Conservation (phyloP, 2,329 filamentous ascomycete species). For the Stachybotrys chartarum region DNA sequence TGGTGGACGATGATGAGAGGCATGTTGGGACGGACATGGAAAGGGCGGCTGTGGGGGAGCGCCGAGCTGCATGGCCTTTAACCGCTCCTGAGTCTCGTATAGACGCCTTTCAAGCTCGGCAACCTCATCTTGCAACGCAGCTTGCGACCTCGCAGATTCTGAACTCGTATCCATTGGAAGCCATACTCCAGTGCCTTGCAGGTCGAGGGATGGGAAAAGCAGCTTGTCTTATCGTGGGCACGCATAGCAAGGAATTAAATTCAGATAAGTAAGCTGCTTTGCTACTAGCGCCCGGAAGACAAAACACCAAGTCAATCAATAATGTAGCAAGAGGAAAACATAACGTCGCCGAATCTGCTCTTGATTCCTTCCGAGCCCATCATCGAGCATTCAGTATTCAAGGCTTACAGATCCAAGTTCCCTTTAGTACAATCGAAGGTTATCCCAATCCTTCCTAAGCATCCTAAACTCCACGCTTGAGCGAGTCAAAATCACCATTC, state of each 20-base stretch:
- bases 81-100: slow-evolving; percentile 33
- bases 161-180: slow-evolving; percentile 16
- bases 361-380: too few species aligned
- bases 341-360: too few species aligned
- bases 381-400: not conserved
- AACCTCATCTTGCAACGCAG: slow-evolving; percentile 46
- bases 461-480: slow-evolving; percentile 13
- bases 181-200: slow-evolving; percentile 2
- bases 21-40: slow-evolving; percentile 8
- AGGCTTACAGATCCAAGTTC: not conserved
- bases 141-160: slow-evolving; percentile 11
- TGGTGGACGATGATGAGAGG: not conserved
- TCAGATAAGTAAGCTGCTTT: not conserved
- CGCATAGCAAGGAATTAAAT: not conserved
- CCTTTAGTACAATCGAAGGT: not conserved
- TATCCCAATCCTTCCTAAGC: not conserved
- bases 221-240: not conserved
- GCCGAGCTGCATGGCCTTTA: slow-evolving; percentile 20
- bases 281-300: too few species aligned
- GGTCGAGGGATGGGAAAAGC: not conserved
- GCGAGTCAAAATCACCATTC: not conserved
- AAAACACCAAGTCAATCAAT: too few species aligned
- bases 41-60: slow-evolving; percentile 6
- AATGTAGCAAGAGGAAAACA: too few species aligned
- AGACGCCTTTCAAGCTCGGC: slow-evolving; percentile 48